Conservation (phyloP, 1,284 basidiomycete species). For the Ustanciosporium gigantosporum region DNA sequence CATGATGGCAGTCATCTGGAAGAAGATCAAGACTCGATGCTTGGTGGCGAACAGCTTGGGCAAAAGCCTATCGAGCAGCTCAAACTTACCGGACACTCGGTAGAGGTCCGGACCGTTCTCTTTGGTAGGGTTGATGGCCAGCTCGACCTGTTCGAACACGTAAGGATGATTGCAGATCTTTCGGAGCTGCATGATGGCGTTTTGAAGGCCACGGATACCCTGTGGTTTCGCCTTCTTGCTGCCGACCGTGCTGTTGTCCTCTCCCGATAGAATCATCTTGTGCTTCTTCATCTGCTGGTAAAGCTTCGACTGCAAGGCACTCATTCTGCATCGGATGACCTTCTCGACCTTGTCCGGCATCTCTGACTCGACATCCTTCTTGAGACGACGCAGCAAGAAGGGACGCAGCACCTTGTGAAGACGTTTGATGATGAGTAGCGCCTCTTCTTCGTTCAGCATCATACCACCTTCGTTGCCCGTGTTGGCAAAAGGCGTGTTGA, state of each 20-base stretch:
- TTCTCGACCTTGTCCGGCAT: constrained; percentile 99
- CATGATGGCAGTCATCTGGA: constrained; percentile 99
- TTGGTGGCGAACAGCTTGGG: constrained; percentile 92
- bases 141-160: constrained; percentile 92
- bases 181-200: constrained; percentile 97
- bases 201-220: constrained; percentile 71
- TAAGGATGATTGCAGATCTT: constrained; percentile 88
- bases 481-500: constrained; percentile 99
- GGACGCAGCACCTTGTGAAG: constrained; percentile 97
- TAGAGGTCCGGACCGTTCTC: constrained; percentile 78
- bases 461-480: constrained; percentile 80
- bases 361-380: constrained; percentile 98
- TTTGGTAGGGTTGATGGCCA: constrained; percentile 81
- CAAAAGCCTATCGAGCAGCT: constrained; percentile 87
- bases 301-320: constrained; percentile 86
- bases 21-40: constrained; percentile 96
- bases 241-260: constrained; percentile 44
- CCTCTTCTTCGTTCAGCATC: constrained; percentile 99
- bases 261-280: constrained; percentile 74
- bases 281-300: constrained; percentile 98
- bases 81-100: constrained; percentile 89
- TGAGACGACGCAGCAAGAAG: constrained; percentile 91
- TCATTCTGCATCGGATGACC: constrained; percentile 98
- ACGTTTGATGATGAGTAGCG: constrained; percentile 93
- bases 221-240: constrained; percentile 56